A percentile compares a stretch with the other conserved stretches of the same genome.
Conservation (phyloP, 2,329 filamentous ascomycete genomes). For the Penicillium sp. region DNA sequence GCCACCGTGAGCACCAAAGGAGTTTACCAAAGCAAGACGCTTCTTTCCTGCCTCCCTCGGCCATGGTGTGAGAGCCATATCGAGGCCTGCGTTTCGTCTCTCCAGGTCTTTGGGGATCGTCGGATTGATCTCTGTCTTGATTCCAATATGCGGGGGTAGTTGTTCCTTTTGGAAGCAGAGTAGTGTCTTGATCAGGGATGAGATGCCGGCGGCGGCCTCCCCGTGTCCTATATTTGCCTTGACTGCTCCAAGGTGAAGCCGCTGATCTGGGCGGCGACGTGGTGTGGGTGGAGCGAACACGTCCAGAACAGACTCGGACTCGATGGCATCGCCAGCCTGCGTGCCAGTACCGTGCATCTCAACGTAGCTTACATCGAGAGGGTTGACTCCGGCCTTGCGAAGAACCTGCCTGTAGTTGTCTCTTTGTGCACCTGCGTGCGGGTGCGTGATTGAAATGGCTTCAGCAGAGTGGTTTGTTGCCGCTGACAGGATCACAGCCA, state of each 20-base stretch:
- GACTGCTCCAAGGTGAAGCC: slow-evolving; percentile 29
- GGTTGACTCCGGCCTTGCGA: slow-evolving; percentile 40
- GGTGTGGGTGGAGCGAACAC: slow-evolving; percentile 34
- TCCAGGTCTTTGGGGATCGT: slow-evolving; percentile 35
- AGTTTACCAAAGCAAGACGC: slow-evolving; percentile 58
- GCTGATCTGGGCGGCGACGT: slow-evolving; percentile 33
- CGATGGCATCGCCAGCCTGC: slow-evolving; percentile 44
- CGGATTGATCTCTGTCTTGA: slow-evolving; percentile 57
- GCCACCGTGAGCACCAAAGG: slow-evolving; percentile 73
- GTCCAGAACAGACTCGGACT: slow-evolving; percentile 41
- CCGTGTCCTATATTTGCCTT: slow-evolving; percentile 36
- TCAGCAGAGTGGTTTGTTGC: slow-evolving; percentile 51
- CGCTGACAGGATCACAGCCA: slow-evolving; percentile 49
- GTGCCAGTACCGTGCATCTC: slow-evolving; percentile 50
- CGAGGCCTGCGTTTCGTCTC: slow-evolving; percentile 36
- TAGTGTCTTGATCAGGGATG: slow-evolving; percentile 63
- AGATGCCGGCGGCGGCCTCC: slow-evolving; percentile 38
- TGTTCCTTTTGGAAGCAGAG: slow-evolving; percentile 66
- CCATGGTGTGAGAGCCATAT: slow-evolving; percentile 48
- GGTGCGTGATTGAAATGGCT: slow-evolving; percentile 52
- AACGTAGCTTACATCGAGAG: slow-evolving; percentile 43
- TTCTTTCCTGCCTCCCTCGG: slow-evolving; percentile 26
- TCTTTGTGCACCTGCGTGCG: slow-evolving; percentile 44
- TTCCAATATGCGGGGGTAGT: slow-evolving; percentile 70
- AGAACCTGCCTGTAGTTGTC: slow-evolving; percentile 43